Evolutionary conservation across 495 filamentous ascomycete genomes (phyloP).

Genomic region (Thozetella sp.): DNA sequence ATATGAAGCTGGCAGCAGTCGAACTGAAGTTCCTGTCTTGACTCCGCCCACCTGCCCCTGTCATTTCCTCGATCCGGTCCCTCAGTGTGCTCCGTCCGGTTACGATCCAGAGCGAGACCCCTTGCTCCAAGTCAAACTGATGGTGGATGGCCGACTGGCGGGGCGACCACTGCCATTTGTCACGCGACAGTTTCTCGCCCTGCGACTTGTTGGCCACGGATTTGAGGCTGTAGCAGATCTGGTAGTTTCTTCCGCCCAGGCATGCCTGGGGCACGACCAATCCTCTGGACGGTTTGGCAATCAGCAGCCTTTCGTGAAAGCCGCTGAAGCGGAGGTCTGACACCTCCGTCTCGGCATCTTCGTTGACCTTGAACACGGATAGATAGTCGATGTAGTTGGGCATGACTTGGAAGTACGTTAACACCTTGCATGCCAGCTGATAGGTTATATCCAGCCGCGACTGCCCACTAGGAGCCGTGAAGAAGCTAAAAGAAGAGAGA

Average conservation of each 20-base stretch:
- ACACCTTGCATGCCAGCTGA: background rate
- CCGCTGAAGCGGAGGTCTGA: conserved; percentile 2
- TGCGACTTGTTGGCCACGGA: background rate
- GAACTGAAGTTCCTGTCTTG: background rate
- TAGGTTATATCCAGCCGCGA: too few species aligned
- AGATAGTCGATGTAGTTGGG: background rate
- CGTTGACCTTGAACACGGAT: background rate
- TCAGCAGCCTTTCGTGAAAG: background rate
- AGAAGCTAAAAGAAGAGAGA: too few species aligned
- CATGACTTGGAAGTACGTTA: conserved; percentile 6
- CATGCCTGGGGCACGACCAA: background rate
- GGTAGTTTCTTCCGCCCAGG: background rate
- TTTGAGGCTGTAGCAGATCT: conserved; percentile 6
- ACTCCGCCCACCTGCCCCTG: background rate
- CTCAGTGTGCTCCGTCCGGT: background rate
- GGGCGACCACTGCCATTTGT: background rate
- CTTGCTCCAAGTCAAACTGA: background rate
- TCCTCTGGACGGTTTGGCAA: background rate
- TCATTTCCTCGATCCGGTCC: background rate
- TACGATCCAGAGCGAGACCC: background rate
- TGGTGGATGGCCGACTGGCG: conserved; percentile 3
- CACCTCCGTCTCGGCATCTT: background rate
- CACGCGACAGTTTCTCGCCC: background rate
- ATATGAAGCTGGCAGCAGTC: background rate
- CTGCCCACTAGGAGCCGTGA: too few species aligned